Conservation (phyloP, 805 yeast species). For the Nakazawaea holstii region DNA sequence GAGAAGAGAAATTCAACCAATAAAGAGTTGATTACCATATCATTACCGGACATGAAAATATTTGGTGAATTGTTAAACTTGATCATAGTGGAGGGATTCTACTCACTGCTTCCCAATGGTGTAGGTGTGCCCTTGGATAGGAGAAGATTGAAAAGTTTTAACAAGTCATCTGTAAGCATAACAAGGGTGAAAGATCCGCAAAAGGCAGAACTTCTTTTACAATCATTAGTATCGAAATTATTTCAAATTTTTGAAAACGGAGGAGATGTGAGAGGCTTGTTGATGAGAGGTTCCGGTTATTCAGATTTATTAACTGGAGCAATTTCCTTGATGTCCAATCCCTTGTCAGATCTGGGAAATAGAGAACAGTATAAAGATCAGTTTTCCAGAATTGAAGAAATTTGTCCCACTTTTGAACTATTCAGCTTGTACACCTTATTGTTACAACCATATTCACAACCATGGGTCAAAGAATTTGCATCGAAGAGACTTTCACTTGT, state of each 20-base stretch:
- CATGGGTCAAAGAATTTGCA: slow-evolving; percentile 41
- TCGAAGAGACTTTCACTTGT: slow-evolving; percentile 45
- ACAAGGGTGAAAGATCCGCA: slow-evolving; percentile 16
- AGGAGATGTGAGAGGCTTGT: slow-evolving; percentile 46
- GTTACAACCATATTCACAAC: slow-evolving; percentile 41
- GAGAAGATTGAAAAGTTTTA: slow-evolving; percentile 48
- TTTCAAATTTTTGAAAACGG: slow-evolving; percentile 28
- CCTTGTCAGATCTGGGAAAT: slow-evolving; percentile 13
- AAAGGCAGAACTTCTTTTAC: slow-evolving; percentile 15
- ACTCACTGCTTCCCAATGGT: slow-evolving; percentile 50
- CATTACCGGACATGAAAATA: slow-evolving; percentile 79
- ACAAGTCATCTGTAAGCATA: slow-evolving; percentile 21
- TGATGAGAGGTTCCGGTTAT: slow-evolving; percentile 62
- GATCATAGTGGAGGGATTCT: slow-evolving; percentile 66
- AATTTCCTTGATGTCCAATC: slow-evolving; percentile 35
- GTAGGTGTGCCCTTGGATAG: slow-evolving; percentile 63
- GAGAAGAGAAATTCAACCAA: slow-evolving; percentile 15
- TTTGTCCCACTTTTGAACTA: slow-evolving; percentile 64
- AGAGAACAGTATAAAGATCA: slow-evolving; percentile 5
- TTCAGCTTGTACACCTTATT: slow-evolving; percentile 56
- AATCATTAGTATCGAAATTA: slow-evolving; percentile 25
- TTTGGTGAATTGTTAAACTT: slow-evolving; percentile 61
- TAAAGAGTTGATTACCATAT: slow-evolving; percentile 50
- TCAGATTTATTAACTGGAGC: slow-evolving; percentile 52
- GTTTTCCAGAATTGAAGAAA: slow-evolving; percentile 28